Evolutionary conservation across 1,139 yeast species (phyloP), one percentile per base, ranked within the genome.

Genomic region (Hanseniaspora uvarum): DNA sequence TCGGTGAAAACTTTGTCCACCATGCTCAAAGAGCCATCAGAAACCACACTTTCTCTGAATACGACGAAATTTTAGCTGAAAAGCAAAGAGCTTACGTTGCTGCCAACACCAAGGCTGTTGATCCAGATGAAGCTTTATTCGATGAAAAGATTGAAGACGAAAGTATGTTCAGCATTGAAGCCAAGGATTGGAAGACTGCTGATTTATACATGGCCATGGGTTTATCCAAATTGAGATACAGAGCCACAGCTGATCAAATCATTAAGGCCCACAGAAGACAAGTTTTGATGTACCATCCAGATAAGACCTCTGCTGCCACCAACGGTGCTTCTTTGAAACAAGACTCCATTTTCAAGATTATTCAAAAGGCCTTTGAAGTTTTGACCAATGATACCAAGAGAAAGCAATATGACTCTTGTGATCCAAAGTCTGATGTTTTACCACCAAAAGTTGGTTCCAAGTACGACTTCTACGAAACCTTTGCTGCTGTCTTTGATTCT

Each of bases 21-120:
- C 98, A 94, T 67, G 98, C 98, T 57, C 83, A 95, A 62, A 85
- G 98, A 77, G 81, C 94, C 58, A 76, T 89, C 63, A 82, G 96
- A 72, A 96, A 96, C 70, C 96, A 95, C 73, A 87, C 97, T 56
- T 92, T 96, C 96, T 87, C 96, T 54, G 97, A 94, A 72, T 92
- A 80, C 66, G 98, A 92, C 73, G 83, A 85, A 69, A 75, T 88
- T 63, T 95, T 89, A 75, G 96, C 96, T 58, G 94, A 83, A 69
- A 83, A 81, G 72, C 86, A 86, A 70, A 95, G 86, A 65, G 78
- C 79, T 65, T 73, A 73, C 59, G 79, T 82, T 57, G 94, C 86
- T 65, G 50, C 53, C 39, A 72, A 76, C 62, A 77, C 73, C 62
- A 50, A 50, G 49, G 36, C 53, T 37, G 88, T 81, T 59, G 94